Base-by-base conservation (phyloP, 257 asterid genomes). In the Solanum dulcamara region DNA sequence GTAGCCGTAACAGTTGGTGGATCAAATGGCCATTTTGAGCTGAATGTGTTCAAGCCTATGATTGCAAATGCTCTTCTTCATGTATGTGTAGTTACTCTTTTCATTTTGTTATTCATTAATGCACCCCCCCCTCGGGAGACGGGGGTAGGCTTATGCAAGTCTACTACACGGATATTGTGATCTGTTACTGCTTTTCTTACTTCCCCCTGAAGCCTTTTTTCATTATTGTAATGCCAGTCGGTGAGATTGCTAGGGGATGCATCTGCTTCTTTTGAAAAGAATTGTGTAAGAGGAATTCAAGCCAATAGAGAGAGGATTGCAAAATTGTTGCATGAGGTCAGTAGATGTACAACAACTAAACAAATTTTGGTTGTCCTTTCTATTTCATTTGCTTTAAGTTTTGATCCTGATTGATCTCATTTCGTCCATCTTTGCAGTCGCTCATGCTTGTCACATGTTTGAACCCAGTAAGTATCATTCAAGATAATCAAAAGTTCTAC, bases 401-500 rank as follows among this genome's bases (percentile, higher is more conserved):
- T 53, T 50, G 28, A 48, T 84, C 80, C 53, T 11, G 80, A 6
- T 81, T 22, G 62, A 62, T 48, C 42, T 46, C 67, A 18, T 84
- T 59, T 75, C 15, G 64, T 77, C 86, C 80, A 38, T 59, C 20
- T 64, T 89, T 88, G 92, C 98, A 96, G 99, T 96, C 99, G 13
- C 98, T 96, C 91, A 96, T 94, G 99, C 97, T 96, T 3, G 98
- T 96, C 87, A 96, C 98, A 68, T 93, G 98, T 72, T 92, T 96
- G 88, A 96, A 96, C 89, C 99, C 98, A 2, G 99, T 96, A 93
- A 91, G 95, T 85, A 74, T 37, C 55, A 48, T 13, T 28, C 71
- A 64, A 64, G 37, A 64, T 24, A 20, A 13, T 28, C 38, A 59
- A 64, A 8, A 26, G 22, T 64, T 64, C 71, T 59, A 22, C 15